These are phyloP conservation scores for Lepidium africanum DNA, from an alignment of 345 rosid genomes.

Conservation along the genomic window DNA sequence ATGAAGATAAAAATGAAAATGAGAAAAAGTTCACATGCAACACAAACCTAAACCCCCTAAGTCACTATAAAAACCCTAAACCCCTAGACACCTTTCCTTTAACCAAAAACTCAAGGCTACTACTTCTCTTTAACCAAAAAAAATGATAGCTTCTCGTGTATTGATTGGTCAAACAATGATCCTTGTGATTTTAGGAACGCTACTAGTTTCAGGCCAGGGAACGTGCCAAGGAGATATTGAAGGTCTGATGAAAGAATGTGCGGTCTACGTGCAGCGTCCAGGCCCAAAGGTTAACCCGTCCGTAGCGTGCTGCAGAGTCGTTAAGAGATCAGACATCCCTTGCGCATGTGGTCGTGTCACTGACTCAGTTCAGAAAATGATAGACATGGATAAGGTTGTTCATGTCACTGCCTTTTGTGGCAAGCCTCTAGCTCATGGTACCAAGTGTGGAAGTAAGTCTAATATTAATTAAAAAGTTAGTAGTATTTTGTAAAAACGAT, in stretches of 20 bases:
- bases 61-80: slow-evolving; percentile 7
- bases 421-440: slow-evolving; percentile 27
- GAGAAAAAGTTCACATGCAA: slow-evolving; percentile 1
- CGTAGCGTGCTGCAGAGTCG: slow-evolving; percentile 12
- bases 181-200: slow-evolving; percentile 6
- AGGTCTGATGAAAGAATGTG: slow-evolving; percentile 31
- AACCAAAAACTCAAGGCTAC: neutral
- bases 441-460: slow-evolving; percentile 32
- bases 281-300: slow-evolving; percentile 29
- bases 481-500: no score
- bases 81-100: neutral
- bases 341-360: slow-evolving; percentile 26
- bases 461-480: neutral
- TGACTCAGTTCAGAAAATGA: slow-evolving; percentile 16
- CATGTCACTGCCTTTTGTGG: slow-evolving; percentile 33
- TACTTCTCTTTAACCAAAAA: neutral
- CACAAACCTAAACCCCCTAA: neutral
- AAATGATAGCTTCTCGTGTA: neutral
- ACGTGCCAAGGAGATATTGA: slow-evolving; percentile 30
- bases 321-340: slow-evolving; percentile 25
- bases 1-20: neutral
- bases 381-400: slow-evolving; percentile 29
- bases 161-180: slow-evolving; percentile 10
- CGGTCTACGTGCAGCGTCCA: slow-evolving; percentile 28
- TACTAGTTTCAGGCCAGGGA: slow-evolving; percentile 17